phyloP scores from a whole-genome alignment of 2,329 filamentous ascomycete species.

The Myriosclerotinia curreyana region DNA sequence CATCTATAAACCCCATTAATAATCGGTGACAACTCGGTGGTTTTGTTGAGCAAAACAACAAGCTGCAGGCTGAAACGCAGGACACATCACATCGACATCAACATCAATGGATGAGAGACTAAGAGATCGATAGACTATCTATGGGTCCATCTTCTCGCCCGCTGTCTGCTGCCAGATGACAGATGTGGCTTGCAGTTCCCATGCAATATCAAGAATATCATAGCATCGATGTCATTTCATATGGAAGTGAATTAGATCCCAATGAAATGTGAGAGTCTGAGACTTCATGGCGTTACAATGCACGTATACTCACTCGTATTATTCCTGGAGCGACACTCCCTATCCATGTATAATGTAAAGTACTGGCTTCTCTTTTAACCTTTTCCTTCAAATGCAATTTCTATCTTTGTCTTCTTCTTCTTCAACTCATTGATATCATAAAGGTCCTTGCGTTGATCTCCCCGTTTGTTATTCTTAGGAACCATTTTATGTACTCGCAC shows the following conservation, averaged over 20 bases:
- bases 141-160: not conserved
- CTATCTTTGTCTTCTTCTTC: no score
- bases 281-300: not conserved
- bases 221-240: not conserved
- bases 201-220: not conserved
- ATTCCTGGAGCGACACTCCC: not conserved
- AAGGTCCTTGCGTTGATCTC: constrained; percentile 8
- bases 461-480: constrained; percentile 12
- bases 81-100: constrained; percentile 12
- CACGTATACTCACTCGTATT: not conserved
- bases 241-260: not conserved
- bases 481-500: constrained; percentile 2
- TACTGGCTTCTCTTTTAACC: not conserved
- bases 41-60: not conserved
- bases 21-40: constrained; percentile 18
- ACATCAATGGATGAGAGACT: not conserved
- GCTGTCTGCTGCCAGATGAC: constrained; percentile 6
- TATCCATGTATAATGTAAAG: no score
- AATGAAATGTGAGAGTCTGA: not conserved
- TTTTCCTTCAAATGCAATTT: not conserved
- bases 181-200: constrained; percentile 2
- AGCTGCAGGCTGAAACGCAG: constrained; percentile 14
- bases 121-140: not conserved
- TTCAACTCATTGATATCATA: constrained; percentile 5
- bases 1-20: not conserved